Base-by-base conservation (phyloP, 2,329 filamentous ascomycete genomes). In the Sporothrix schenckii region DNA sequence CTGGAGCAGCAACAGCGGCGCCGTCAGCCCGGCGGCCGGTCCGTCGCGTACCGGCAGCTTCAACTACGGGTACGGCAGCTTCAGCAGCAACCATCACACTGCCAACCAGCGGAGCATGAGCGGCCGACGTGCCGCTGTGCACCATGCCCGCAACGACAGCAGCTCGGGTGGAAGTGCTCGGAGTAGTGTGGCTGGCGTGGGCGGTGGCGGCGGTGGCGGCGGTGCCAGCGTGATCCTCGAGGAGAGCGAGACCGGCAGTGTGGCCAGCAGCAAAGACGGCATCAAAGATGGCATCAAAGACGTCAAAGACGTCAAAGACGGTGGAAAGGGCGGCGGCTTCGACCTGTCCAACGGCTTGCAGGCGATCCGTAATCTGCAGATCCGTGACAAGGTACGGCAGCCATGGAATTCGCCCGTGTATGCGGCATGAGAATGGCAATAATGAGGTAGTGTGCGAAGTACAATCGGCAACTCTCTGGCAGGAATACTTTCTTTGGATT, bases 401-500 rank as follows among this genome's bases (percentile, higher is more conserved):
- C 77, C 77, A 39, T 82, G 81, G 80, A 79, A 82, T 72, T 75
- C 79, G 54, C 78, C 79, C 50, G 77, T 80, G 41, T 82, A 81
- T 76, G 77, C 80, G 74, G 80, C 67, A 13, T 67, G 24, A 39
- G 41, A 47, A 41, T 52, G 30, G 2, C 14, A 9, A 19, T 21
- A 44, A 44, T 10, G 10, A 44, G 9, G 41, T 10, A 44, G 10
- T 11, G 41, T 11, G 41, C 4, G 27, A 30, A 6, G 34, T 34
- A 9, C 34, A 6, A 34, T 34, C 7, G 34, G 5, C 7, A 7
- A 34, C 34, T 9, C 50, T 30, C 65, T 44, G 3, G 50, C 50
- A 30, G 65, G 50, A 56, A 9, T 27, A 16, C 56, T 16, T 65
- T 61, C 34, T 52, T 34, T 34, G 13, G 21, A 30, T 56, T 30